Conservation (phyloP, 352 stramenopile species). For the Thraustotheca clavata region DNA sequence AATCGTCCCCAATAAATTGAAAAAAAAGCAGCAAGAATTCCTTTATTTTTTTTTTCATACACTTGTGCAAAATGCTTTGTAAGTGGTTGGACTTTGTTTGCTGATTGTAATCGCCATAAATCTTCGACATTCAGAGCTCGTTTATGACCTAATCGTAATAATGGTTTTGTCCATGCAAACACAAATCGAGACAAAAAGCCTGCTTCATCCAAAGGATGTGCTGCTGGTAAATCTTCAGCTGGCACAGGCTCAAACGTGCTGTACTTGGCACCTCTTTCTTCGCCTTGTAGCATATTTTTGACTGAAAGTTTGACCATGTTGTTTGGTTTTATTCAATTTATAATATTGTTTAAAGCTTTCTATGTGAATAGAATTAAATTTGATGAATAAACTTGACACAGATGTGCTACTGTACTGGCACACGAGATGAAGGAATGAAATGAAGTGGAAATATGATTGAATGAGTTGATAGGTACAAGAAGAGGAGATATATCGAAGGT, state of each 20-base stretch:
- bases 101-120: slow-evolving; percentile 27
- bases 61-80: slow-evolving; percentile 24
- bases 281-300: not conserved
- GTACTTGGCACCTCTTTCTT: slow-evolving; percentile 10
- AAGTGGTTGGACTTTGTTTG: slow-evolving; percentile 23
- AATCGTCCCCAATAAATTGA: slow-evolving; percentile 24
- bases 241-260: not conserved
- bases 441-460: no score
- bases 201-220: not conserved
- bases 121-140: slow-evolving; percentile 36
- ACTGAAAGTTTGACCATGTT: not conserved
- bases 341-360: no score
- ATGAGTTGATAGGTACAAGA: no score
- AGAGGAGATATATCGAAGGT: no score
- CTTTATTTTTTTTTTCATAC: slow-evolving; percentile 20
- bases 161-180: slow-evolving; percentile 35
- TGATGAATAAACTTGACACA: no score
- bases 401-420: no score
- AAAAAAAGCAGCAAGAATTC: slow-evolving; percentile 24
- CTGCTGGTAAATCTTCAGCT: not conserved
- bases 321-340: no score
- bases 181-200: slow-evolving; percentile 26
- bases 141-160: slow-evolving; percentile 35
- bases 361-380: no score
- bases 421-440: no score